Percentiles rank a stretch among this genome's conserved stretches.
phyloP scores from a whole-genome alignment of 192 early-diverging fungal species.

The Backusella morwellensis region DNA sequence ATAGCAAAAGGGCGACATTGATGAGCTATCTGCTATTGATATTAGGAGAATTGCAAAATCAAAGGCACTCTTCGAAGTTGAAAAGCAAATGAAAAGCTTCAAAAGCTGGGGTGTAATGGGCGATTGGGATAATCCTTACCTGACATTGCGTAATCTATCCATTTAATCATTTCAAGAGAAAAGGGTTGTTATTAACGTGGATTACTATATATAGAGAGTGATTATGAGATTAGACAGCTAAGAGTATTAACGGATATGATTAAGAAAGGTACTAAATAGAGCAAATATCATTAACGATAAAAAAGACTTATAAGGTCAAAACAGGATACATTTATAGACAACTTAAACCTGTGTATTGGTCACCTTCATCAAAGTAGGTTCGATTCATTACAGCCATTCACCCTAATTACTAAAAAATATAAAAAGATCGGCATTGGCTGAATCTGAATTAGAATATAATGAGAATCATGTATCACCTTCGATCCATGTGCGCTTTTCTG shows the following conservation, averaged over 20 bases:
- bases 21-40: constrained; percentile 39
- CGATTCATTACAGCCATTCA: neutral
- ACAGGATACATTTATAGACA: constrained; percentile 70
- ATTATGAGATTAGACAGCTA: constrained; percentile 72
- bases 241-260: constrained; percentile 73
- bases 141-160: constrained; percentile 46
- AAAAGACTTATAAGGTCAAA: neutral
- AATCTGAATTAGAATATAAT: constrained; percentile 79
- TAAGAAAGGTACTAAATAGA: constrained; percentile 44
- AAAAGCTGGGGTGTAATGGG: constrained; percentile 72
- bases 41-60: constrained; percentile 56
- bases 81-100: constrained; percentile 57
- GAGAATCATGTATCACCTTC: constrained; percentile 70
- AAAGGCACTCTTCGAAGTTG: constrained; percentile 59
- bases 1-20: constrained; percentile 10
- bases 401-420: neutral
- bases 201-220: constrained; percentile 47
- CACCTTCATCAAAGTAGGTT: constrained; percentile 66
- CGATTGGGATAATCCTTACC: constrained; percentile 69
- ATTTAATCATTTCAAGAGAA: neutral
- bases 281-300: neutral
- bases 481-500: constrained; percentile 65
- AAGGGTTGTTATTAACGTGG: neutral
- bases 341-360: constrained; percentile 83
- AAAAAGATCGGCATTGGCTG: constrained; percentile 68